Percentiles rank a stretch among this genome's conserved stretches.
Evolutionary conservation across 441 rosid species (phyloP).

Genomic region (Bocquillonia castaneifolia): DNA sequence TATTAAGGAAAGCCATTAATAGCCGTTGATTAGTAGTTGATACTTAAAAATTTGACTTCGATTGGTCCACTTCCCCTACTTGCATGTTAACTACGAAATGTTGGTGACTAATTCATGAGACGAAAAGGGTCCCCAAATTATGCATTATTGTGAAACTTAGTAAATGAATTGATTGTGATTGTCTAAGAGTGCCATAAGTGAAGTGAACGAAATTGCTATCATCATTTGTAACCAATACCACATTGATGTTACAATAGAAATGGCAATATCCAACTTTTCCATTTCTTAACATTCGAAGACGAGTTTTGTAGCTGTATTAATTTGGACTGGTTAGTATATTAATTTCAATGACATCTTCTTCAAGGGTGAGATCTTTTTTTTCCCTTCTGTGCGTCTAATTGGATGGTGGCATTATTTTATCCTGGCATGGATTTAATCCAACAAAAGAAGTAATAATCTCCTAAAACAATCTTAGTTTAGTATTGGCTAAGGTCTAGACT

Average conservation of each 20-base stretch:
- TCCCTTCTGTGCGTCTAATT: too few relatives aligned
- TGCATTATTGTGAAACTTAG: slow-evolving; percentile 4
- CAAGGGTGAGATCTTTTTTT: too few relatives aligned
- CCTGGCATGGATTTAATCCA: neutral
- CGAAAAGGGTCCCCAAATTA: neutral
- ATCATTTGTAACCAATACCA: too few relatives aligned
- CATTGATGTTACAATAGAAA: neutral
- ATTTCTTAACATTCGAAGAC: too few relatives aligned
- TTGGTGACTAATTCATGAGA: too few relatives aligned
- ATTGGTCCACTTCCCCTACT: neutral
- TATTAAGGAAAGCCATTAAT: neutral
- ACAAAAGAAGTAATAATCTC: too few relatives aligned
- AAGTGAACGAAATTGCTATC: neutral
- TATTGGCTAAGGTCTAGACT: too few relatives aligned
- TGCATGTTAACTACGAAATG: neutral
- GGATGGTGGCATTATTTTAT: too few relatives aligned
- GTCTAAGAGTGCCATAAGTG: neutral
- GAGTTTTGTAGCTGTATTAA: too few relatives aligned
- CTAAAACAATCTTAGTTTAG: too few relatives aligned
- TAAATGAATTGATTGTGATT: neutral
- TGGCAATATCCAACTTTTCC: neutral
- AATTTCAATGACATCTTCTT: too few relatives aligned
- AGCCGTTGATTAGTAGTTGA: neutral
- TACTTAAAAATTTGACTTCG: neutral
- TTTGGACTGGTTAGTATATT: too few relatives aligned